Base-by-base conservation (phyloP, 1,139 yeast species). In the Taphrina betulina region DNA sequence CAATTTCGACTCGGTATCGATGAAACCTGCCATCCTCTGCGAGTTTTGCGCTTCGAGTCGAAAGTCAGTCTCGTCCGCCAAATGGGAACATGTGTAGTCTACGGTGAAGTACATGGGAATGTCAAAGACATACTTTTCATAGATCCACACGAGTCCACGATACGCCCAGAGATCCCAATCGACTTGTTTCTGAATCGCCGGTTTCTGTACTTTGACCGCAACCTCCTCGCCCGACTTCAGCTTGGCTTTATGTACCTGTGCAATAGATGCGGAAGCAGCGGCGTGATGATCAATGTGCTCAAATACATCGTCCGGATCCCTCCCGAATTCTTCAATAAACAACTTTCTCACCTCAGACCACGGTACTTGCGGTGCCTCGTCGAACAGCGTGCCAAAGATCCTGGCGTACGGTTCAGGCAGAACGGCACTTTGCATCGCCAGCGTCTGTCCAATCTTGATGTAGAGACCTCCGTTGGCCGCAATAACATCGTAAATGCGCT, bases 371-470 rank as follows among this genome's bases (percentile, higher is more conserved):
- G 90, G 89, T 0, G 92, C 95, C 52, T 76, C 74, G 65, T 85
- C 94, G 63, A 83, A 85, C 48, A 85, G 69, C 58, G 71, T 68
- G 16, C 75, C 73, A 65, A 83, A 81, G 62, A 77, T 74, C 42
- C 70, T 72, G 62, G 81, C 85, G 65, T 71, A 83, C 20, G 79
- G 83, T 29, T 73, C 68, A 0, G 95, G 95, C 64, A 85, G 79
- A 60, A 83, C 72, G 12, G 76, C 71, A 1, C 85, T 84, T 64
- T 83, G 89, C 64, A 83, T 79, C 16, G 89, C 89, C 38, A 83
- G 77, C 35, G 85, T 83, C 71, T 83, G 90, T 36, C 90, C 90
- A 63, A 83, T 68, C 67, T 85, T 85, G 65, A 85, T 82, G 66
- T 83, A 85, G 17, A 85, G 72, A 0, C 95, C 94, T 64, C 81